Conservation (phyloP, 192 early-diverging fungal genomes). For the Phlyctochytrium planicorne region DNA sequence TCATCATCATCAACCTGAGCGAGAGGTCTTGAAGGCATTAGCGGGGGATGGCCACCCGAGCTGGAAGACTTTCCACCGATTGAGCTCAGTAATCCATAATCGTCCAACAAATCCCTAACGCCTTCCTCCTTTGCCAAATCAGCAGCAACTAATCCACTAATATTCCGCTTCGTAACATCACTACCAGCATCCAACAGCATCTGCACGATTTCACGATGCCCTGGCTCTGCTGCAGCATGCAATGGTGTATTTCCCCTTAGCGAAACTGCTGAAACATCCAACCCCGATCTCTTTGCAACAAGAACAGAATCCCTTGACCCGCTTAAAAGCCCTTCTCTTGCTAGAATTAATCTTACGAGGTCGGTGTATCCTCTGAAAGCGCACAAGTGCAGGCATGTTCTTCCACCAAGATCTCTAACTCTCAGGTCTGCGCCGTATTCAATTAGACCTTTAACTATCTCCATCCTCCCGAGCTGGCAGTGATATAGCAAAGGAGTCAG, state of each 20-base stretch:
- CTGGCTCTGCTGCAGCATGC: constrained; percentile 29
- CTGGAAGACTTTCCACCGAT: background rate
- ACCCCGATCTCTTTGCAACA: background rate
- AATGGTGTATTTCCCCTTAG: constrained; percentile 32
- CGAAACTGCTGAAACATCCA: constrained; percentile 8
- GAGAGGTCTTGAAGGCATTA: too few species aligned
- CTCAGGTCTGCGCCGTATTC: constrained; percentile 3
- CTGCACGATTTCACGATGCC: constrained; percentile 19
- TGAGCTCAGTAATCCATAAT: constrained; percentile 2
- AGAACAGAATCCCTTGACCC: too few species aligned
- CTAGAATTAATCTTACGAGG: constrained; percentile 6
- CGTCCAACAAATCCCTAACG: constrained; percentile 18
- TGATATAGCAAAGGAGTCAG: constrained; percentile 2
- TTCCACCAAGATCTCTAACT: constrained; percentile 8
- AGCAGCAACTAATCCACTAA: constrained; percentile 15
- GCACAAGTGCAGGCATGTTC: constrained; percentile 15
- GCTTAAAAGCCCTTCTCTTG: background rate
- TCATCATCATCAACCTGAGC: constrained; percentile 3
- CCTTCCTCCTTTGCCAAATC: constrained; percentile 23
- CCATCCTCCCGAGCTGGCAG: constrained; percentile 3
- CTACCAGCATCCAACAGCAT: constrained; percentile 28
- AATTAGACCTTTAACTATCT: background rate
- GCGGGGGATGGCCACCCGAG: too few species aligned
- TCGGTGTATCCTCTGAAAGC: constrained; percentile 13
- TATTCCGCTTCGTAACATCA: constrained; percentile 7